Evolutionary conservation across 179 eudicot genomes (phyloP).

Genomic region (Beta corolliflora): DNA sequence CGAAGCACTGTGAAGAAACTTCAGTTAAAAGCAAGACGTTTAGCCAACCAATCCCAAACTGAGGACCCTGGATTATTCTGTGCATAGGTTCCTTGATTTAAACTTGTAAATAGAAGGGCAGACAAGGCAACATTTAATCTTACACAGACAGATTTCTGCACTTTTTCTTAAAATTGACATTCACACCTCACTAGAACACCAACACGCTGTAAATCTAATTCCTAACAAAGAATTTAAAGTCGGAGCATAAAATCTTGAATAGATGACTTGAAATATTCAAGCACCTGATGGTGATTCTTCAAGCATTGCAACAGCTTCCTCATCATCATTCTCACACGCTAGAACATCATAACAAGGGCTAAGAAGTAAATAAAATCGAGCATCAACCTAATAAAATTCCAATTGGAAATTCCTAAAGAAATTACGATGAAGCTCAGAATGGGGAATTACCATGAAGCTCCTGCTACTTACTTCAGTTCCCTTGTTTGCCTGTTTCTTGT

Average conservation of each 20-base stretch:
- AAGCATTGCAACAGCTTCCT: constrained; percentile 54
- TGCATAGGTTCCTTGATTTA: neutral
- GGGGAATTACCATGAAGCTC: too few relatives aligned
- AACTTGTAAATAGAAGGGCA: neutral
- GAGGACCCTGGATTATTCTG: neutral
- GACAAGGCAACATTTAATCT: neutral
- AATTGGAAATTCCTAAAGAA: too few relatives aligned
- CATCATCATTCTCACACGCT: constrained; percentile 47
- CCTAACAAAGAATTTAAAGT: neutral
- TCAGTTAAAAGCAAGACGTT: neutral
- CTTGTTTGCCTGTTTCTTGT: too few relatives aligned
- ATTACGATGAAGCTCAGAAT: too few relatives aligned
- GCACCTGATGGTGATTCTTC: constrained; percentile 53
- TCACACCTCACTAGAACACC: too few relatives aligned
- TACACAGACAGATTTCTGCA: neutral
- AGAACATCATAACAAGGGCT: constrained; percentile 19
- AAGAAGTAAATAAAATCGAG: too few relatives aligned
- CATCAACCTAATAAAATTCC: too few relatives aligned
- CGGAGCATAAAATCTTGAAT: neutral
- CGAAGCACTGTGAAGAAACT: neutral
- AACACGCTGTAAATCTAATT: neutral
- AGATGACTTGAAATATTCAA: neutral
- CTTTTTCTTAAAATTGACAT: neutral
- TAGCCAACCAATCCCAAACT: neutral
- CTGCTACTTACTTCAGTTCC: too few relatives aligned